Base-by-base conservation (phyloP, 495 filamentous ascomycete genomes). In the Ramalina intermedia region DNA sequence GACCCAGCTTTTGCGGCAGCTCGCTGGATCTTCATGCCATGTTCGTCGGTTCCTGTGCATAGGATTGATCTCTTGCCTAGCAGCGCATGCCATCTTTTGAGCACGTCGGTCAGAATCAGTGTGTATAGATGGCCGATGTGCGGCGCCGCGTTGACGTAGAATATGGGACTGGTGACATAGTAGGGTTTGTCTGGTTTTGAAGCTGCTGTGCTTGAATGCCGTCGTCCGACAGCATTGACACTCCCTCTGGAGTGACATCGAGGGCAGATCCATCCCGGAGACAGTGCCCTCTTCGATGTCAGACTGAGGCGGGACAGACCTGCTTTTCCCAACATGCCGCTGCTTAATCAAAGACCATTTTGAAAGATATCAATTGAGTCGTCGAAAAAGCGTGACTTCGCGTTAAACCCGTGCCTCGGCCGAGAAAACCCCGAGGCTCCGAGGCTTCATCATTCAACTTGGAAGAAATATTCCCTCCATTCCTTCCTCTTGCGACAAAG, bases 111-210 rank as follows among this genome's bases (percentile, higher is more conserved):
- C 43, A 96, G 71, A 55, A 96, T 70, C 78, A 96, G 86, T 17
- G 85, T 85, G 62, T 94, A 96, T 33, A 98, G 69, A 61, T 98
- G 93, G 47, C 91, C 91, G 57, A 98, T 75, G 69, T 98, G 91
- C 43, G 91, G 93, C 38, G 83, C 87, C 93, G 54, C 24, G 74
- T 99, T 99, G 64, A 96, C 93, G 61, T 99, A 99, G 71, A 96
- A 99, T 43, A 99, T 99, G 6, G 91, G 91, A 6, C 86, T 88
- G 3, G 91, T 96, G 56, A 96, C 72, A 74, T 96, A 96, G 72
- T 82, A 96, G 5, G 93, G 89, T 69, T 98, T 96, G 54, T 72
- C 67, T 37, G 60, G 46, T 26, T 55, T 51, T 26, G 36, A 29
- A 33, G 45, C 21, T 35, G 38, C 16, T 9, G 16, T 16, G 37